These are phyloP conservation scores for Lanmaoa rubissima DNA, from an alignment of 768 basidiomycete genomes.

Conservation along the genomic window DNA sequence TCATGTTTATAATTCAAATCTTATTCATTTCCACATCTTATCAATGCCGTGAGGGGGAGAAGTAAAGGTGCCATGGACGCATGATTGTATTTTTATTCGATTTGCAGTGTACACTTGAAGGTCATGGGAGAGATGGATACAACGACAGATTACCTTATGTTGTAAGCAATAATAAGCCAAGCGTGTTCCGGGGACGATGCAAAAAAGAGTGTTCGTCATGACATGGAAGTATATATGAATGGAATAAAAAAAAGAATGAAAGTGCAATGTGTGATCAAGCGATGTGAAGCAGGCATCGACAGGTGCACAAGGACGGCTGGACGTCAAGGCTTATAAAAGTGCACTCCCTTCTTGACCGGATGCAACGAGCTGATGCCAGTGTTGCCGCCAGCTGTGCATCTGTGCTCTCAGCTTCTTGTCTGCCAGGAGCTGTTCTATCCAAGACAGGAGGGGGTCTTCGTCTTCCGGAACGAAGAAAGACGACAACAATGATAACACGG, in stretches of 20 bases:
- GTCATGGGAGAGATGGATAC: conserved; percentile 18
- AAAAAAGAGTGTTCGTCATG: conserved; percentile 15
- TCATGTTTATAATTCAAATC: background rate
- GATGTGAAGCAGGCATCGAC: conserved; percentile 1
- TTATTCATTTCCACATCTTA: background rate
- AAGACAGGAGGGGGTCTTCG: conserved; percentile 77
- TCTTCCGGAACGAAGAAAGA: conserved; percentile 94
- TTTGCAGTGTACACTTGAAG: conserved; percentile 17
- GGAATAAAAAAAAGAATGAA: conserved; percentile 18
- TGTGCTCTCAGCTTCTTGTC: conserved; percentile 65
- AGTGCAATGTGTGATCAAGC: conserved; percentile 1
- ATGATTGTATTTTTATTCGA: conserved; percentile 10
- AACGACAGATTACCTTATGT: conserved; percentile 23
- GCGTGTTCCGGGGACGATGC: conserved; percentile 16
- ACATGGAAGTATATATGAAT: conserved; percentile 21
- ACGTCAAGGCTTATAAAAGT: conserved; percentile 44
- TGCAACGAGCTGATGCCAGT: conserved; percentile 74
- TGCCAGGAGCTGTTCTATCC: conserved; percentile 64
- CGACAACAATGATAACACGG: conserved; percentile 83
- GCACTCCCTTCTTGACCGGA: conserved; percentile 60
- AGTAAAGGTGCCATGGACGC: background rate
- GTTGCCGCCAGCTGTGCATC: conserved; percentile 74
- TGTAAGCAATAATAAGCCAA: conserved; percentile 24
- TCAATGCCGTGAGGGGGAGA: background rate
- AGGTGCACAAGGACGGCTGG: background rate